Evolutionary conservation across 805 yeast species (phyloP).

Genomic region (Pichia cephalocereana): DNA sequence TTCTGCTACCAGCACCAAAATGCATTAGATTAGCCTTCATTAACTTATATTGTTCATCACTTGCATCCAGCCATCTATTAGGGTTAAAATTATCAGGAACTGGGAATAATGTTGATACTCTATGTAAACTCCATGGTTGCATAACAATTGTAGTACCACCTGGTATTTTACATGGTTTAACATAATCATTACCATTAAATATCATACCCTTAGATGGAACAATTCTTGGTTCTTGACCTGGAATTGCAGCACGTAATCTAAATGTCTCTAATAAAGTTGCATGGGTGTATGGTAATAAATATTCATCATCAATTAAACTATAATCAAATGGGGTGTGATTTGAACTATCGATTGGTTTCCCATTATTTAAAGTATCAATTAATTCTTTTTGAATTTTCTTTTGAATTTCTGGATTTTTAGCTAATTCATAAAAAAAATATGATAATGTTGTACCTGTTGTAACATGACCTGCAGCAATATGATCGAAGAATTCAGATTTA

Average conservation of each 20-base stretch:
- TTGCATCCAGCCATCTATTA: slow-evolving; percentile 49
- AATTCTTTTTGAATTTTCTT: slow-evolving; percentile 36
- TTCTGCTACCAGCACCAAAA: slow-evolving; percentile 64
- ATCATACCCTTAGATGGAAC: slow-evolving; percentile 28
- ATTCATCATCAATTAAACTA: slow-evolving; percentile 35
- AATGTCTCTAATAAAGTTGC: slow-evolving; percentile 55
- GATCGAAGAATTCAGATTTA: slow-evolving; percentile 49
- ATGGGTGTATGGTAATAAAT: slow-evolving; percentile 40
- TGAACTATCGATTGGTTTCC: slow-evolving; percentile 13
- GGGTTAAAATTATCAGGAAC: slow-evolving; percentile 38
- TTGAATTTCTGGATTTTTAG: slow-evolving; percentile 42
- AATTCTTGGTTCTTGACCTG: slow-evolving; percentile 62
- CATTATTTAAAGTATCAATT: slow-evolving; percentile 14
- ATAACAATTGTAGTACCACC: slow-evolving; percentile 47
- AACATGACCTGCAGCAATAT: slow-evolving; percentile 70
- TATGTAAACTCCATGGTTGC: slow-evolving; percentile 60
- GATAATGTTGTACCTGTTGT: slow-evolving; percentile 63
- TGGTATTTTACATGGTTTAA: slow-evolving; percentile 32
- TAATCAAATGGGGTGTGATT: slow-evolving; percentile 20
- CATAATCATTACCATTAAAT: slow-evolving; percentile 21
- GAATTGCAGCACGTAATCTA: slow-evolving; percentile 61
- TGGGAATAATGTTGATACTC: slow-evolving; percentile 40
- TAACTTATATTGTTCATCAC: slow-evolving; percentile 27
- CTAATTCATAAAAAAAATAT: slow-evolving; percentile 49
- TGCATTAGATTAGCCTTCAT: slow-evolving; percentile 54